Percentiles rank a stretch among this genome's conserved stretches.
These are phyloP conservation scores for Parastagonospora avenae DNA, from an alignment of 2,329 filamentous ascomycete species.

Conservation along the genomic window DNA sequence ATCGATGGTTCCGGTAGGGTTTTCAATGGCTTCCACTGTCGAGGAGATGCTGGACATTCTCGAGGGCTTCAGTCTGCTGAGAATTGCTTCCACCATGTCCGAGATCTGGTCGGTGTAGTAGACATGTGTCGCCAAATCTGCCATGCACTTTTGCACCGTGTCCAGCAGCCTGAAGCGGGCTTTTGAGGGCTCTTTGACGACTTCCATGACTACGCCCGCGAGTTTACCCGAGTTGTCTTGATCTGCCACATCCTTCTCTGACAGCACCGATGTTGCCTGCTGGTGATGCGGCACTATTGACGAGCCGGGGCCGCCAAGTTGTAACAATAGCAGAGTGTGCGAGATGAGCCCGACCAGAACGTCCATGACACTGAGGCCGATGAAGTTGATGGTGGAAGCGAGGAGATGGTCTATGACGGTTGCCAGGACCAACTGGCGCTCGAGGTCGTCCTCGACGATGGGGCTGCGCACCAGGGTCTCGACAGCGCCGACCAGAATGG, in stretches of 20 bases:
- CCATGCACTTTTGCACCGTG: constrained; percentile 80
- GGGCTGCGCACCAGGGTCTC: constrained; percentile 74
- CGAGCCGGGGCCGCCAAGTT: constrained; percentile 59
- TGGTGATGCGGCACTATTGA: constrained; percentile 47
- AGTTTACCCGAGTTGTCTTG: constrained; percentile 23
- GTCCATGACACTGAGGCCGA: constrained; percentile 95
- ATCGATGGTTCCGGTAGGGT: constrained; percentile 56
- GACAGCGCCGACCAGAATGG: constrained; percentile 81
- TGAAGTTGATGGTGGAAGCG: constrained; percentile 87
- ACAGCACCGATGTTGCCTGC: constrained; percentile 36
- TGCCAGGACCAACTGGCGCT: constrained; percentile 75
- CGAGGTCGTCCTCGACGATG: constrained; percentile 71
- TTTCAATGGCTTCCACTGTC: constrained; percentile 55
- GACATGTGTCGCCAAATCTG: constrained; percentile 89
- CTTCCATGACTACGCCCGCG: constrained; percentile 44
- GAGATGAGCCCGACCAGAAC: constrained; percentile 83
- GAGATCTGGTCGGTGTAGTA: constrained; percentile 97
- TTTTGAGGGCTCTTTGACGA: constrained; percentile 56
- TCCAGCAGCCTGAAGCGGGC: constrained; percentile 67
- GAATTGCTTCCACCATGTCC: constrained; percentile 86
- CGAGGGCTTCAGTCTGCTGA: constrained; percentile 76
- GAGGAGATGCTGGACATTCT: constrained; percentile 51
- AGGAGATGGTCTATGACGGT: constrained; percentile 82
- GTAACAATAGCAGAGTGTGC: constrained; percentile 78
- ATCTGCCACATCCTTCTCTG: constrained; percentile 25